phyloP scores from a whole-genome alignment of 257 asterid genomes.

The Orobanche coerulescens region DNA sequence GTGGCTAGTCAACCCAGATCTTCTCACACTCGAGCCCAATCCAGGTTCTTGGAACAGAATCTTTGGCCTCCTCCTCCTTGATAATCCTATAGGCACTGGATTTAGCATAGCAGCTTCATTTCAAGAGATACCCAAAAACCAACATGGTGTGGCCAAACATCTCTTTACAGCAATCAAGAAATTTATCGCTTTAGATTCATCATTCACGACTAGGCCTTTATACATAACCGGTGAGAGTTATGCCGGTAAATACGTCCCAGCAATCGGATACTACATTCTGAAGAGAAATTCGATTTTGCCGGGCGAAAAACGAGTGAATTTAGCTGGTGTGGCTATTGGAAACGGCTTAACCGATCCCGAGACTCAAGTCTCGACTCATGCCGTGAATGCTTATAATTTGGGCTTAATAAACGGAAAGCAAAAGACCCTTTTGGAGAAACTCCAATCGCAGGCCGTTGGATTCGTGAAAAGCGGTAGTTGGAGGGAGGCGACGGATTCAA shows the following conservation, averaged over 20 bases:
- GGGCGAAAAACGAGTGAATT: constrained; percentile 28
- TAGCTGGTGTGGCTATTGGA: constrained; percentile 77
- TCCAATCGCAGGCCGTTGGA: constrained; percentile 46
- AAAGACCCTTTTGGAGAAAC: constrained; percentile 39
- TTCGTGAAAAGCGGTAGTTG: constrained; percentile 34
- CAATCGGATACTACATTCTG: constrained; percentile 54
- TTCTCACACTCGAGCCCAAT: constrained; percentile 33
- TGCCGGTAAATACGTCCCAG: constrained; percentile 77
- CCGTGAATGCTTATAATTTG: constrained; percentile 43
- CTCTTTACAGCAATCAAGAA: constrained; percentile 46
- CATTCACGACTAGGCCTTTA: constrained; percentile 46
- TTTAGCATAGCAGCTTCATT: constrained; percentile 51
- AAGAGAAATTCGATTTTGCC: constrained; percentile 32
- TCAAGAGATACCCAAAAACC: constrained; percentile 65
- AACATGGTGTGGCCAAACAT: constrained; percentile 52
- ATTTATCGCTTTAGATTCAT: constrained; percentile 35
- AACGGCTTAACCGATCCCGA: constrained; percentile 74
- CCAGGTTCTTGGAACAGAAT: constrained; percentile 65
- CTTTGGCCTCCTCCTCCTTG: constrained; percentile 66
- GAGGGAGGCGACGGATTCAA: constrained; percentile 57
- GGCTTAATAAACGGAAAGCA: constrained; percentile 67
- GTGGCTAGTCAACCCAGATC: constrained; percentile 40
- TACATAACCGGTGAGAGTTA: constrained; percentile 72
- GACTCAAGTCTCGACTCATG: constrained; percentile 64
- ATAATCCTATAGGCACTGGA: constrained; percentile 77